Conservation (phyloP, 352 stramenopile genomes). For the Phytophthora chlamydospora region DNA sequence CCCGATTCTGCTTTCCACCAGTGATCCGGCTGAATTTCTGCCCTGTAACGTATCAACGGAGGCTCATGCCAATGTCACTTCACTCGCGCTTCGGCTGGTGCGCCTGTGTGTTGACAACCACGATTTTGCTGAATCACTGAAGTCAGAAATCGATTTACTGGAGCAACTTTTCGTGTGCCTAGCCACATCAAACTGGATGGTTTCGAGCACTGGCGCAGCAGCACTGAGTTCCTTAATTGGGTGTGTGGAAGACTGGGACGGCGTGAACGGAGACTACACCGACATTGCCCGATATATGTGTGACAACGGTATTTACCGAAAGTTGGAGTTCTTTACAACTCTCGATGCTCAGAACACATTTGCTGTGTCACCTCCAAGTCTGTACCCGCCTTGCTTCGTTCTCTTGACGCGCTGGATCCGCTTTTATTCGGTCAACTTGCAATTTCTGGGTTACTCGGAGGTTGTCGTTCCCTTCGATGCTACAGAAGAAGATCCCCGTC, state of each 20-base stretch:
- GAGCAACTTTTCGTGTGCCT: constrained; percentile 10
- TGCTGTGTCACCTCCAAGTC: constrained; percentile 8
- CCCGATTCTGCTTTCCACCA: constrained; percentile 13
- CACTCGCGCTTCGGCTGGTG: constrained; percentile 13
- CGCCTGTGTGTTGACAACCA: constrained; percentile 8
- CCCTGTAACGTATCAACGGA: constrained; percentile 7
- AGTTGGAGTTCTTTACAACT: constrained; percentile 15
- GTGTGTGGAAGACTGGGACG: neutral
- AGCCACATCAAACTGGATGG: constrained; percentile 12
- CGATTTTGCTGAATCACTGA: constrained; percentile 7
- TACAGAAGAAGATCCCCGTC: constrained; percentile 3
- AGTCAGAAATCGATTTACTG: constrained; percentile 19
- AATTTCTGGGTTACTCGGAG: constrained; percentile 9
- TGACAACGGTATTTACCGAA: constrained; percentile 12
- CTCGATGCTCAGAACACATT: constrained; percentile 2
- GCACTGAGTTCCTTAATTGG: constrained; percentile 13
- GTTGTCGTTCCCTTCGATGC: constrained; percentile 4
- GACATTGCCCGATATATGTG: constrained; percentile 15
- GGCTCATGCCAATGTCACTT: constrained; percentile 10
- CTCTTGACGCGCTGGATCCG: constrained; percentile 34
- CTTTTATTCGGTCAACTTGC: constrained; percentile 39
- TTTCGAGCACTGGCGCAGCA: constrained; percentile 13
- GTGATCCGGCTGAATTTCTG: constrained; percentile 16
- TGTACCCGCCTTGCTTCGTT: constrained; percentile 32
- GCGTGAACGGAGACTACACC: neutral